Evolutionary conservation across 306 rosid genomes (phyloP).

Genomic region (Urtica urens): DNA sequence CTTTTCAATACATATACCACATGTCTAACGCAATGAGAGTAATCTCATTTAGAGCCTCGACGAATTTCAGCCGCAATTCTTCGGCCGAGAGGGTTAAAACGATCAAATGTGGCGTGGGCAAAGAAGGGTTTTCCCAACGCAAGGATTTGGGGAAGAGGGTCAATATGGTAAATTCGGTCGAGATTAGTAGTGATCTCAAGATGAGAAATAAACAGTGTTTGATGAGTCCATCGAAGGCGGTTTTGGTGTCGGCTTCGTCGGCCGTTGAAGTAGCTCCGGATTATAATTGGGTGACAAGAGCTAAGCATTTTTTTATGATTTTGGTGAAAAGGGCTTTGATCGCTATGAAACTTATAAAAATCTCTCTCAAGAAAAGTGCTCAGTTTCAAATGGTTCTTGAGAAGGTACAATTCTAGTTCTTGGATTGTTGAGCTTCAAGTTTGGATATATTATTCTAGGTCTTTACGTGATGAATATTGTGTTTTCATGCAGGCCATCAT

Average conservation of each 20-base stretch:
- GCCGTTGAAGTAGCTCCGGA: neutral
- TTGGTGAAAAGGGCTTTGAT: slow-evolving; percentile 6
- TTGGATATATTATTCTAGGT: too few relatives aligned
- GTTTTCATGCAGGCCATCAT: slow-evolving; percentile 23
- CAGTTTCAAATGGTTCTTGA: slow-evolving; percentile 33
- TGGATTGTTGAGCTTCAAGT: neutral
- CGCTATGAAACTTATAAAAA: neutral
- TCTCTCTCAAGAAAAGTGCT: neutral
- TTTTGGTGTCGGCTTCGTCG: neutral
- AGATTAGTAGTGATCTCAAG: too few relatives aligned
- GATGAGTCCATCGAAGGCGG: too few relatives aligned
- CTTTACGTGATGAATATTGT: neutral
- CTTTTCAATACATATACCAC: too few relatives aligned
- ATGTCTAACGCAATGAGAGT: too few relatives aligned
- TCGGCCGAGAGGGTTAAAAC: too few relatives aligned
- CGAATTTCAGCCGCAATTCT: too few relatives aligned
- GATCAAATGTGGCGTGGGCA: neutral
- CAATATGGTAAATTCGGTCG: too few relatives aligned
- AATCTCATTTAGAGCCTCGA: too few relatives aligned
- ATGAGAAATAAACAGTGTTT: too few relatives aligned
- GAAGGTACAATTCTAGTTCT: slow-evolving; percentile 16
- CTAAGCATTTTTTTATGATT: slow-evolving; percentile 2
- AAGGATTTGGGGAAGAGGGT: too few relatives aligned
- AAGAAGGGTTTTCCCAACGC: neutral
- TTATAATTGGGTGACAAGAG: slow-evolving; percentile 9